A percentile compares a stretch with the other conserved stretches of the same genome.
These are phyloP conservation scores for Ascochyta lentis DNA, from an alignment of 2,329 filamentous ascomycete genomes.

Conservation along the genomic window DNA sequence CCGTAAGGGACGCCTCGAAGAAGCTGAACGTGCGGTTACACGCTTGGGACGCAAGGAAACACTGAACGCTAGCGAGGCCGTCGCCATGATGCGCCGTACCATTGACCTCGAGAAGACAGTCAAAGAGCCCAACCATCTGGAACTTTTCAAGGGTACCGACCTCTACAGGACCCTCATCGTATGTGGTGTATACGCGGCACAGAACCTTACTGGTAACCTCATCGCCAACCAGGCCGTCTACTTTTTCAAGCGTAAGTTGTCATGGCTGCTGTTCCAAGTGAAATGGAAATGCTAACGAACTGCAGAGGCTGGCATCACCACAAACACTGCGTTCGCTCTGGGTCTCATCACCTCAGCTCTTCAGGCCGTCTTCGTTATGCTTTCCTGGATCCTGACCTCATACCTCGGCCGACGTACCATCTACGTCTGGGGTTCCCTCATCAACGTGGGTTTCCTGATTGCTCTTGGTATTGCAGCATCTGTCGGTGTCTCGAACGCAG, in stretches of 20 bases:
- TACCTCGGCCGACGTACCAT: constrained; percentile 70
- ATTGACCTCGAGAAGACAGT: constrained; percentile 61
- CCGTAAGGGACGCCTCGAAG: constrained; percentile 50
- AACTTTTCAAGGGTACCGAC: constrained; percentile 64
- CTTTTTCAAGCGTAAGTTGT: constrained; percentile 62
- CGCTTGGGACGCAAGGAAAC: constrained; percentile 57
- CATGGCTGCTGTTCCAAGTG: constrained; percentile 27
- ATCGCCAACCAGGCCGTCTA: constrained; percentile 69
- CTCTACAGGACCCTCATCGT: constrained; percentile 62
- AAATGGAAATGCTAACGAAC: constrained; percentile 22
- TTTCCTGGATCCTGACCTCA: constrained; percentile 70
- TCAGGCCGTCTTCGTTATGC: constrained; percentile 67
- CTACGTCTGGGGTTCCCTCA: constrained; percentile 66
- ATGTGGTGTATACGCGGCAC: constrained; percentile 64
- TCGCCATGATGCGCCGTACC: constrained; percentile 66
- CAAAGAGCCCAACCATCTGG: constrained; percentile 57
- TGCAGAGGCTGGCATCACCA: constrained; percentile 65
- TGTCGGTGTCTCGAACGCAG: constrained; percentile 49
- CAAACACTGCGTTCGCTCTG: constrained; percentile 64
- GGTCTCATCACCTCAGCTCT: constrained; percentile 70
- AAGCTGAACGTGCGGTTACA: constrained; percentile 56
- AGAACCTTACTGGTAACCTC: constrained; percentile 68
- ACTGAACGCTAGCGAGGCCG: constrained; percentile 53
- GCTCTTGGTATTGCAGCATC: constrained; percentile 67
- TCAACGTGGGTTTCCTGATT: constrained; percentile 63